phyloP scores from a whole-genome alignment of 345 rosid species.

The Isatis tinctoria region DNA sequence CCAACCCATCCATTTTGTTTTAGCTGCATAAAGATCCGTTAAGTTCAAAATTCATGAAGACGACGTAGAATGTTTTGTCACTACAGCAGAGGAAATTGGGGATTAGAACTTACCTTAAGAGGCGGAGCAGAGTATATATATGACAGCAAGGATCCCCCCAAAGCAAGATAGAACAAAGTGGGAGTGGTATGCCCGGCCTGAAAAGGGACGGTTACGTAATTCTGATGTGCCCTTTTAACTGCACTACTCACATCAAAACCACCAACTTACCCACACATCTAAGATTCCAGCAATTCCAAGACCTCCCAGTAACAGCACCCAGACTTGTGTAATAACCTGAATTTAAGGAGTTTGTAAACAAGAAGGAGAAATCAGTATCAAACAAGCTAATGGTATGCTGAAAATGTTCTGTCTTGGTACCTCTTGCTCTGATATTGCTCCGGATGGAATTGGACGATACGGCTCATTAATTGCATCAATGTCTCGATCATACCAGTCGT shows the following conservation, averaged over 20 bases:
- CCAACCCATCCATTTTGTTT: conserved; percentile 99
- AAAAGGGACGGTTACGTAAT: conserved; percentile 13
- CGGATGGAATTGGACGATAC: conserved; percentile 96
- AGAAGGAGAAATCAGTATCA: neutral
- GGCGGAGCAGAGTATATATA: conserved; percentile 99
- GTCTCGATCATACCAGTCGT: conserved; percentile 96
- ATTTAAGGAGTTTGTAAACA: conserved; percentile 14
- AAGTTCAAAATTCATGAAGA: conserved; percentile 17
- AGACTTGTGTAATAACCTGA: conserved; percentile 87
- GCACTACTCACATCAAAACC: neutral
- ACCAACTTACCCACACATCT: conserved; percentile 84
- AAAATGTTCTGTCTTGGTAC: conserved; percentile 19
- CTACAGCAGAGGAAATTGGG: neutral
- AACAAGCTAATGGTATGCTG: neutral
- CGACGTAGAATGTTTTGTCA: neutral
- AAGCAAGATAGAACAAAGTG: conserved; percentile 72
- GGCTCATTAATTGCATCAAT: conserved; percentile 98
- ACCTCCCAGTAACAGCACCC: conserved; percentile 85
- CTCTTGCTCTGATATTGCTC: conserved; percentile 91
- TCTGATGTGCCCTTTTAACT: neutral
- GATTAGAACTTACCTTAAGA: conserved; percentile 56
- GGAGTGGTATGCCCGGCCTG: conserved; percentile 94
- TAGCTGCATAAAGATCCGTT: conserved; percentile 52
- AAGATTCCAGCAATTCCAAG: conserved; percentile 74
- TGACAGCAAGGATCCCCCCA: conserved; percentile 96